Percentiles rank a stretch among this genome's conserved stretches.
These are phyloP conservation scores for Macadamia tetraphylla DNA, from an alignment of 164 flowering plant species.

Conservation along the genomic window DNA sequence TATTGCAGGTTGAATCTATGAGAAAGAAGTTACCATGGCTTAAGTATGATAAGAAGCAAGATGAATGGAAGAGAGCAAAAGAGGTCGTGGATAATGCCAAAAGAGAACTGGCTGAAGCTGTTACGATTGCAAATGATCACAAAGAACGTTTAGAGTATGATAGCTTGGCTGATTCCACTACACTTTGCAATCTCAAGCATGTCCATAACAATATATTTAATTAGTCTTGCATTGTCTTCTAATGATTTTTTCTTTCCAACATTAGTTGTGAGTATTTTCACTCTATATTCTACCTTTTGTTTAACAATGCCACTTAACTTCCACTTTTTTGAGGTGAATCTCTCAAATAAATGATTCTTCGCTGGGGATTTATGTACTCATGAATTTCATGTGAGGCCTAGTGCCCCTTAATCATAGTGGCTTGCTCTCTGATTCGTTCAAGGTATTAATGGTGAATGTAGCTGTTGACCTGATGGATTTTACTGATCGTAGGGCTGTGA, in stretches of 20 bases:
- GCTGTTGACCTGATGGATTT: no score
- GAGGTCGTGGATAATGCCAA: slow-evolving; percentile 56
- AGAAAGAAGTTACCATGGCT: slow-evolving; percentile 96
- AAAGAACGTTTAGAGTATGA: slow-evolving; percentile 75
- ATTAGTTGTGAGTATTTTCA: background rate
- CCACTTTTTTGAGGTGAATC: background rate
- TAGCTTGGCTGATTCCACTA: slow-evolving; percentile 8
- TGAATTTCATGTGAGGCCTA: no score
- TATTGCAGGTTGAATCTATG: slow-evolving; percentile 70
- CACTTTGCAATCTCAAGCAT: background rate
- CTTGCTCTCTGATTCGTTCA: no score
- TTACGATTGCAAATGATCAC: slow-evolving; percentile 41
- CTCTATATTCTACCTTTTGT: background rate
- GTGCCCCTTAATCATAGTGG: no score
- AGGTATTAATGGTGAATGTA: no score
- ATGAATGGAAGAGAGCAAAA: slow-evolving; percentile 53
- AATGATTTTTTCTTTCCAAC: background rate
- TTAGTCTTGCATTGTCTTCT: background rate
- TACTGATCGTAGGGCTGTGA: background rate
- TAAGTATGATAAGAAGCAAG: slow-evolving; percentile 73
- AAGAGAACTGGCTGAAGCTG: slow-evolving; percentile 67
- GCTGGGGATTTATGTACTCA: no score
- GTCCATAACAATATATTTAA: background rate
- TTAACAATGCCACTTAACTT: background rate
- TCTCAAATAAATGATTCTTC: no score